A percentile compares a stretch with the other conserved stretches of the same genome.
These are phyloP conservation scores for Yamadazyma ubonensis DNA, from an alignment of 805 yeast species.

Conservation along the genomic window DNA sequence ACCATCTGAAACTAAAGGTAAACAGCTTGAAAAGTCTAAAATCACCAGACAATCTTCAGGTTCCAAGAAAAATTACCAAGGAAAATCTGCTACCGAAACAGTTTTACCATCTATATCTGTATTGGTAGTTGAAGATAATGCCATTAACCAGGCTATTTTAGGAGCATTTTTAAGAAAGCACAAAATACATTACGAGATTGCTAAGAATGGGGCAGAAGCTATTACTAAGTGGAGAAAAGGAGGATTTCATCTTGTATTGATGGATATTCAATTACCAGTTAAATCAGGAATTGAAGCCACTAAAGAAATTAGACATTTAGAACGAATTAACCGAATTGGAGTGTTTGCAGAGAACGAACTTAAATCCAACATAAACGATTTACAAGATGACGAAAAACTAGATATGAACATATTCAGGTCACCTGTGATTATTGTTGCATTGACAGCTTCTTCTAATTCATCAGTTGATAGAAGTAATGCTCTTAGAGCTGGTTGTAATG, in stretches of 20 bases:
- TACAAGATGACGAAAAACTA: constrained; percentile 50
- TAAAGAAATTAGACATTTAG: constrained; percentile 83
- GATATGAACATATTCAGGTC: constrained; percentile 70
- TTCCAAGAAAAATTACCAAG: constrained; percentile 11
- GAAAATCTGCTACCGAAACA: constrained; percentile 47
- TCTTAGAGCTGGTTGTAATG: constrained; percentile 95
- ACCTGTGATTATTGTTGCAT: constrained; percentile 96
- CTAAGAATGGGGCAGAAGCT: constrained; percentile 94
- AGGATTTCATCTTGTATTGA: constrained; percentile 88
- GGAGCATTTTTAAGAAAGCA: constrained; percentile 86
- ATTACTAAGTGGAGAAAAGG: constrained; percentile 92
- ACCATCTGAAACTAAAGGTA: constrained; percentile 2
- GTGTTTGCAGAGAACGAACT: constrained; percentile 47
- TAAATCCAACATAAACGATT: constrained; percentile 19
- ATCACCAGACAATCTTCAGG: constrained; percentile 13
- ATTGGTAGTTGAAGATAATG: constrained; percentile 92
- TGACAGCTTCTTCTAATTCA: constrained; percentile 84
- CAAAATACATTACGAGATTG: constrained; percentile 78
- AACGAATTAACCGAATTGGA: constrained; percentile 77
- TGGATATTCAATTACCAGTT: constrained; percentile 97
- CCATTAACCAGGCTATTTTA: constrained; percentile 87
- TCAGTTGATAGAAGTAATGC: constrained; percentile 87
- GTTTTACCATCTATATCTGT: constrained; percentile 89
- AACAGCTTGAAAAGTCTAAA: constrained; percentile 4
- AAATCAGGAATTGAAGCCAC: constrained; percentile 96